phyloP scores from a whole-genome alignment of 2,329 filamentous ascomycete species.

The Talaromyces verruculosus region DNA sequence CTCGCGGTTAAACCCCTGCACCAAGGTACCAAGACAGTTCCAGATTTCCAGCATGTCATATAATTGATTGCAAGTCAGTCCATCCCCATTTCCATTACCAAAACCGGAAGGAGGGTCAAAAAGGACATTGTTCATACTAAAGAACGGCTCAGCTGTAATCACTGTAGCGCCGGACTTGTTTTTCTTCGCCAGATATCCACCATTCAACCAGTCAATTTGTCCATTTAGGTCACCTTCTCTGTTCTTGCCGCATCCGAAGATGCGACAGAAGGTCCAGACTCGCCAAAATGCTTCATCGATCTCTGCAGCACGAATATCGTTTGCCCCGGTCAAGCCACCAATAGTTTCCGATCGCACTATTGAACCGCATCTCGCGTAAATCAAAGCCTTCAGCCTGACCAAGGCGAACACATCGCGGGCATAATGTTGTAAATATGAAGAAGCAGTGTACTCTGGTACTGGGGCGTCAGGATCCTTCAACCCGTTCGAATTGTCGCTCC shows the following conservation, averaged over 20 bases:
- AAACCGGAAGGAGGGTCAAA: conserved; percentile 60
- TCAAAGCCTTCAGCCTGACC: conserved; percentile 55
- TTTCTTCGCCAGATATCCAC: conserved; percentile 54
- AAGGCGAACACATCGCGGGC: conserved; percentile 56
- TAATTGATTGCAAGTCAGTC: conserved; percentile 56
- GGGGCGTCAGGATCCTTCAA: conserved; percentile 48
- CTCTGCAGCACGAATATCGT: conserved; percentile 49
- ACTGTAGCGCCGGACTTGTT: conserved; percentile 48
- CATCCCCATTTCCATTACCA: conserved; percentile 56
- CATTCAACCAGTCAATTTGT: conserved; percentile 64
- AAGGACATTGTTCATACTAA: conserved; percentile 55
- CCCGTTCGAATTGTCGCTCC: conserved; percentile 43
- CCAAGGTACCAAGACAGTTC: conserved; percentile 59
- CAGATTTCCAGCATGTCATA: conserved; percentile 66
- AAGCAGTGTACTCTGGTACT: conserved; percentile 55
- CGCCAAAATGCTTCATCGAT: conserved; percentile 65
- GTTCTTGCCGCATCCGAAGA: conserved; percentile 60
- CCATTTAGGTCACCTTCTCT: conserved; percentile 60
- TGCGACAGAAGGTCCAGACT: conserved; percentile 65
- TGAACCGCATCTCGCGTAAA: conserved; percentile 56
- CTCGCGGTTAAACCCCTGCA: conserved; percentile 57
- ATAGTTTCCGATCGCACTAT: conserved; percentile 59
- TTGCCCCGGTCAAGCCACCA: conserved; percentile 52
- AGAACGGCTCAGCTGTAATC: conserved; percentile 50
- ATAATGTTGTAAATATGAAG: conserved; percentile 54